Conservation (phyloP, 2,329 filamentous ascomycete genomes). For the Clonostachys solani region DNA sequence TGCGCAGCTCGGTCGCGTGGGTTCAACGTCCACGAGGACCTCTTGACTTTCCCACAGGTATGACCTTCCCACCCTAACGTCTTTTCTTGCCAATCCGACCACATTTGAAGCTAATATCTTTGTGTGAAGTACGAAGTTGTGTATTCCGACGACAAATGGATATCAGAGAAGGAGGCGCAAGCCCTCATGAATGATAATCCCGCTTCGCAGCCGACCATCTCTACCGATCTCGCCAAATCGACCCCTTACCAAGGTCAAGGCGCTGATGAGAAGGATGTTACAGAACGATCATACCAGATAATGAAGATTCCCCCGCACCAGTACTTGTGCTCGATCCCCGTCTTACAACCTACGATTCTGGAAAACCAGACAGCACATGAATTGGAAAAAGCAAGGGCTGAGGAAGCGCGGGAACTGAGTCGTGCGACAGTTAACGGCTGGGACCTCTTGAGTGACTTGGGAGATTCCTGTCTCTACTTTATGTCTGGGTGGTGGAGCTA, state of each 20-base stretch:
- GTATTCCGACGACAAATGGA: conserved; percentile 63
- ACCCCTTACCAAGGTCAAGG: conserved; percentile 18
- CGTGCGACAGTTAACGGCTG: conserved; percentile 75
- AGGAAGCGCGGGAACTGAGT: conserved; percentile 75
- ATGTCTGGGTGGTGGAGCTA: conserved; percentile 95
- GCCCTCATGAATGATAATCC: conserved; percentile 44
- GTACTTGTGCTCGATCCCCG: conserved; percentile 83
- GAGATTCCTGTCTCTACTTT: conserved; percentile 79
- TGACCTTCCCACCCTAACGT: conserved; percentile 11
- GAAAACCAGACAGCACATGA: conserved; percentile 65
- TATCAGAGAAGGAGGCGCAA: conserved; percentile 67
- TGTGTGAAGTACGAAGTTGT: conserved; percentile 68
- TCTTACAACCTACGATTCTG: conserved; percentile 51
- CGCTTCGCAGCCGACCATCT: conserved; percentile 27
- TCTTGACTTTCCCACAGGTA: conserved; percentile 85
- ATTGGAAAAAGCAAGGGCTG: conserved; percentile 52
- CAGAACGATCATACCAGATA: conserved; percentile 57
- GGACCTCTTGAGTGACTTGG: conserved; percentile 74
- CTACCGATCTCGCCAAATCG: conserved; percentile 31
- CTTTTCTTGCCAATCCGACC: not conserved
- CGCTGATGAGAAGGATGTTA: conserved; percentile 7
- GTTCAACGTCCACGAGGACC: conserved; percentile 86
- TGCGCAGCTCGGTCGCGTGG: conserved; percentile 43
- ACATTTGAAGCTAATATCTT: not conserved
- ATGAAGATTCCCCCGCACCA: conserved; percentile 66